phyloP scores from a whole-genome alignment of 2,329 filamentous ascomycete genomes.

The Podosphaera xanthii region DNA sequence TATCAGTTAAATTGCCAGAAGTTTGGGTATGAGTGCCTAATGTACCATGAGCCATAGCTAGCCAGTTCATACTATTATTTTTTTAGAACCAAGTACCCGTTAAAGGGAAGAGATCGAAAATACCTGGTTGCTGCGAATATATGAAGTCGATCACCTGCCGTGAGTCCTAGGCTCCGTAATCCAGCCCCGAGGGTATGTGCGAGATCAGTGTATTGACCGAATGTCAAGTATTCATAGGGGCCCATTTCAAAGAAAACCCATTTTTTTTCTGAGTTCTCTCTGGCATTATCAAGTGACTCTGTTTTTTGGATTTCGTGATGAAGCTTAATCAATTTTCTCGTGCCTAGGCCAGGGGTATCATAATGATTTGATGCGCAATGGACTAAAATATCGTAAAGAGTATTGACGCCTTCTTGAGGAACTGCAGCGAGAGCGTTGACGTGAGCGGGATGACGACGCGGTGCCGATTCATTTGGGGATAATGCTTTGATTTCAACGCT shows the following conservation, averaged over 20 bases:
- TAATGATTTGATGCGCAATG: slow-evolving; percentile 40
- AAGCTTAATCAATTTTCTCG: slow-evolving; percentile 46
- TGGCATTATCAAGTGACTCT: slow-evolving; percentile 64
- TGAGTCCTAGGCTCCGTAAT: slow-evolving; percentile 47
- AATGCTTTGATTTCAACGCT: slow-evolving; percentile 34
- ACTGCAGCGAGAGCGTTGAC: slow-evolving; percentile 4
- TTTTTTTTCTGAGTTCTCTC: slow-evolving; percentile 60
- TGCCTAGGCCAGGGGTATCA: slow-evolving; percentile 39
- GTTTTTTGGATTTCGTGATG: slow-evolving; percentile 69
- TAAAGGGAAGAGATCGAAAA: not conserved
- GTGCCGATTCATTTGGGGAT: slow-evolving; percentile 36
- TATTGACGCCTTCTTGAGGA: slow-evolving; percentile 23
- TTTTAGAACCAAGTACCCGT: not conserved
- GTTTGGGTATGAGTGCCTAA: not conserved
- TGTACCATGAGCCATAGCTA: slow-evolving; percentile 25
- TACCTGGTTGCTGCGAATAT: slow-evolving; percentile 50
- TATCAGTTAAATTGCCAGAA: slow-evolving; percentile 3
- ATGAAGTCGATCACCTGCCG: slow-evolving; percentile 43
- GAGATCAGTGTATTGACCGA: slow-evolving; percentile 51
- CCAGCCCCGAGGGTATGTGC: slow-evolving; percentile 44
- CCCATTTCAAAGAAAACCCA: slow-evolving; percentile 74
- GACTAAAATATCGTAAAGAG: slow-evolving; percentile 46
- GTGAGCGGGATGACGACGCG: slow-evolving; percentile 23
- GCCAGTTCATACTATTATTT: slow-evolving; percentile 19
- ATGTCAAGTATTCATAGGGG: slow-evolving; percentile 52